Percentiles rank a stretch among this genome's conserved stretches.
These are phyloP conservation scores for Metschnikowia henanensis DNA, from an alignment of 805 yeast genomes.

Conservation along the genomic window DNA sequence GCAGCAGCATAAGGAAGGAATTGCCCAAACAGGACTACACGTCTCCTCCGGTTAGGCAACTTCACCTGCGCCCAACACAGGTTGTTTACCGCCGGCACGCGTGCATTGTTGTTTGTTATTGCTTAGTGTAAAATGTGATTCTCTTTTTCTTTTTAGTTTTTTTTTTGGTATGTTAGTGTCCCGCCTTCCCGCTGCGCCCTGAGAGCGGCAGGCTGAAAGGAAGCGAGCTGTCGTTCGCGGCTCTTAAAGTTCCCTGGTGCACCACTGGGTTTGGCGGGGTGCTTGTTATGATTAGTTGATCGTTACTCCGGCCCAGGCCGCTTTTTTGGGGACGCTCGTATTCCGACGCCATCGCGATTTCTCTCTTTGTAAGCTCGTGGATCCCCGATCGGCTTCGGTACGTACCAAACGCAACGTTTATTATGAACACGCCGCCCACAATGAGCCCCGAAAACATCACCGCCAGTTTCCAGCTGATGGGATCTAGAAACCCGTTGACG, in stretches of 20 bases:
- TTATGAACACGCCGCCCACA: conserved; percentile 52
- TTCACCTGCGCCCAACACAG: too few species aligned
- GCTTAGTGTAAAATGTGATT: neutral
- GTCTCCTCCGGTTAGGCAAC: neutral
- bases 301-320: neutral
- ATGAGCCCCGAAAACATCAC: conserved; percentile 45
- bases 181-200: conserved; percentile 1
- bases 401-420: conserved; percentile 33
- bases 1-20: conserved; percentile 1
- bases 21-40: conserved; percentile 2
- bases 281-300: conserved; percentile 1
- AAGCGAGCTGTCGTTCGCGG: conserved; percentile 11
- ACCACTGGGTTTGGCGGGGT: conserved; percentile 12
- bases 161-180: neutral
- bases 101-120: too few species aligned
- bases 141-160: neutral
- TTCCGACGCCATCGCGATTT: neutral
- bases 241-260: neutral
- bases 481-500: conserved; percentile 69
- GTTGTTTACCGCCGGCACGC: too few species aligned
- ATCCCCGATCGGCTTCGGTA: conserved; percentile 8
- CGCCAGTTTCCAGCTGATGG: conserved; percentile 70
- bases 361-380: neutral
- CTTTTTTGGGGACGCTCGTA: neutral
- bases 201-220: conserved; percentile 11